phyloP scores from a whole-genome alignment of 106 monocot genomes.

The Dioscorea alata region DNA sequence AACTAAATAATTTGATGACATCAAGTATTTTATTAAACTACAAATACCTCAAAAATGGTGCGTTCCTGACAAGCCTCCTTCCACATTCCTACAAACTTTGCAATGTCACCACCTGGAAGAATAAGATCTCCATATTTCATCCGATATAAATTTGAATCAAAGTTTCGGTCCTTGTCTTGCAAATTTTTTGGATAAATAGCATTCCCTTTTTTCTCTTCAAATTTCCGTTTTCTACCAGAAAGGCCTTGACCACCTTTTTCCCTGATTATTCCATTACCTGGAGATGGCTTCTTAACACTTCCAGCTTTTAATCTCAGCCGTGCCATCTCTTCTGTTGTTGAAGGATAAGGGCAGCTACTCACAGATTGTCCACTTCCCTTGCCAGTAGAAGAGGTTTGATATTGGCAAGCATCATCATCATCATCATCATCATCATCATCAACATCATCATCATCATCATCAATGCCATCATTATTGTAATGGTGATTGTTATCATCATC shows the following conservation, averaged over 20 bases:
- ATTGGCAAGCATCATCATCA: neutral
- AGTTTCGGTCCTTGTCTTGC: conserved; percentile 16
- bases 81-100: conserved; percentile 67
- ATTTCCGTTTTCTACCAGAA: conserved; percentile 48
- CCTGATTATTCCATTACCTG: conserved; percentile 2
- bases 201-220: conserved; percentile 10
- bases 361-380: conserved; percentile 34
- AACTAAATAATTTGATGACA: no score
- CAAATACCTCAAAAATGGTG: conserved; percentile 55
- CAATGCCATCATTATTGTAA: neutral
- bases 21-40: neutral
- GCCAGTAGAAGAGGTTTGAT: conserved; percentile 13
- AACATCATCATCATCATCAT: conserved; percentile 23
- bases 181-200: conserved; percentile 13
- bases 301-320: conserved; percentile 63
- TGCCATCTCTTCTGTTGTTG: conserved; percentile 77
- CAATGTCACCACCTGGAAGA: conserved; percentile 10
- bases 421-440: neutral
- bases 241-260: conserved; percentile 8
- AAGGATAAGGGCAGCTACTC: conserved; percentile 91
- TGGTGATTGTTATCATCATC: conserved; percentile 27
- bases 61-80: conserved; percentile 55
- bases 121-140: conserved; percentile 9
- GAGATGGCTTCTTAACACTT: conserved; percentile 9
- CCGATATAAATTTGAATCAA: conserved; percentile 3